These are phyloP conservation scores for Panellus pusillus DNA, from an alignment of 768 basidiomycete genomes.

Conservation along the genomic window DNA sequence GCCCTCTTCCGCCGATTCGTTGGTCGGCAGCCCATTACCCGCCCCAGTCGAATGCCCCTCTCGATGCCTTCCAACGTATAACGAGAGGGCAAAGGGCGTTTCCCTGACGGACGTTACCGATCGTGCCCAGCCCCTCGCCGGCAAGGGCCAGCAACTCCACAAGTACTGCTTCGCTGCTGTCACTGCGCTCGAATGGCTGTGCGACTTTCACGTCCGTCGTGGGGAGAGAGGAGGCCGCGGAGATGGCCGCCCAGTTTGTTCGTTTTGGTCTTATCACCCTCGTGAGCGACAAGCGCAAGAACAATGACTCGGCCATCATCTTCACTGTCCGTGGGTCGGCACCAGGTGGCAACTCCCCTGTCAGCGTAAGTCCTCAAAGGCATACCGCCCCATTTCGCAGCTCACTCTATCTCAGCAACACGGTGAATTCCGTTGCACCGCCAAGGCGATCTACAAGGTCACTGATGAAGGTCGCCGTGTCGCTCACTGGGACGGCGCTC, in stretches of 20 bases:
- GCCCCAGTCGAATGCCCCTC: conserved; percentile 42
- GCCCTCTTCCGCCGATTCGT: conserved; percentile 95
- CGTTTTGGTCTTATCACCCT: conserved; percentile 88
- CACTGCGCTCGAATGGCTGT: conserved; percentile 92
- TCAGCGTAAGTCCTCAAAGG: conserved; percentile 52
- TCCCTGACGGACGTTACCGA: conserved; percentile 72
- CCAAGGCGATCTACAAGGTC: conserved; percentile 92
- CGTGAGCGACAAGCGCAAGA: conserved; percentile 89
- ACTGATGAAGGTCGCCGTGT: conserved; percentile 87
- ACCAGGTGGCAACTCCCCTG: conserved; percentile 71
- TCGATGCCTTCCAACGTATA: conserved; percentile 70
- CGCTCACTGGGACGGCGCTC: conserved; percentile 76
- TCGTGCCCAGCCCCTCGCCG: conserved; percentile 53
- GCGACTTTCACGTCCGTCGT: conserved; percentile 96
- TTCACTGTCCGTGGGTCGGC: conserved; percentile 86
- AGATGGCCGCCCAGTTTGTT: conserved; percentile 97
- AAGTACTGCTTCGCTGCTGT: conserved; percentile 85
- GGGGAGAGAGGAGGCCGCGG: conserved; percentile 93
- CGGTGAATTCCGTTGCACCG: conserved; percentile 95
- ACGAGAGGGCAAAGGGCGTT: conserved; percentile 77
- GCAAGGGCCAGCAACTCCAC: conserved; percentile 49
- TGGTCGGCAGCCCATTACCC: conserved; percentile 80
- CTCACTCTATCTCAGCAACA: conserved; percentile 58
- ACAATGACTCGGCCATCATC: conserved; percentile 89
- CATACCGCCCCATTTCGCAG: conserved; percentile 7